Percentiles rank a stretch among this genome's conserved stretches.
phyloP scores from a whole-genome alignment of 352 stramenopile species.

The Phytophthora syringae region DNA sequence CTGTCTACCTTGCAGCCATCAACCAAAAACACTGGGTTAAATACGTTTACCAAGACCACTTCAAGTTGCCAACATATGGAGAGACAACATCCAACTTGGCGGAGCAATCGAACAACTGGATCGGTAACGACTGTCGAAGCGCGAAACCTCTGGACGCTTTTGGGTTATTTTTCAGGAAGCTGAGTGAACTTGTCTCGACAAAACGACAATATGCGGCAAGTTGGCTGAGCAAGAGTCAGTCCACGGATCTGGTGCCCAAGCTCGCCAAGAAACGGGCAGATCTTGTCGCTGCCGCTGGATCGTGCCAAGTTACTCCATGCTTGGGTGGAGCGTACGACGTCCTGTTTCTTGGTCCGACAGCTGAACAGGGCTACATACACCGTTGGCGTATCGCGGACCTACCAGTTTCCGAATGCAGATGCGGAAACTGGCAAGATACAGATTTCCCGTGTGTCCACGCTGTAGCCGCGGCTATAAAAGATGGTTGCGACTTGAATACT shows the following conservation, averaged over 20 bases:
- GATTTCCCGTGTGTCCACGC: conserved; percentile 11
- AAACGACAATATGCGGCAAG: background rate
- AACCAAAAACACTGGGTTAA: background rate
- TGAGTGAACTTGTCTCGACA: background rate
- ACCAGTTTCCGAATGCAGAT: background rate
- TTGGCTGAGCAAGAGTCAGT: background rate
- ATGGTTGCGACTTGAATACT: background rate
- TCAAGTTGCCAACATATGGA: conserved; percentile 2
- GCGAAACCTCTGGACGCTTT: conserved; percentile 2
- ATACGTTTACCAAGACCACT: background rate
- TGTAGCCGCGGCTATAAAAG: conserved; percentile 2
- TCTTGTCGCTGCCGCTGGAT: background rate
- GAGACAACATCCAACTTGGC: conserved; percentile 4
- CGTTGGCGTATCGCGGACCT: conserved; percentile 7
- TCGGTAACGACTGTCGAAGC: conserved; percentile 7
- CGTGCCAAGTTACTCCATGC: background rate
- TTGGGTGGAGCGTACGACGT: conserved; percentile 3
- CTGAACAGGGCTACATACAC: background rate
- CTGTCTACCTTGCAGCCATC: background rate
- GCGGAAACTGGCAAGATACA: conserved; percentile 4
- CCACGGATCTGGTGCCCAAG: conserved; percentile 1
- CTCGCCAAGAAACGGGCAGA: background rate
- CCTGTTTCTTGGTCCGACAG: background rate
- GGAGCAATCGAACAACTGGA: conserved; percentile 12
- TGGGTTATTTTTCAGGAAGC: conserved; percentile 4